Base-by-base conservation (phyloP, 2,329 filamentous ascomycete genomes). In the Hypoxylon rubiginosum region DNA sequence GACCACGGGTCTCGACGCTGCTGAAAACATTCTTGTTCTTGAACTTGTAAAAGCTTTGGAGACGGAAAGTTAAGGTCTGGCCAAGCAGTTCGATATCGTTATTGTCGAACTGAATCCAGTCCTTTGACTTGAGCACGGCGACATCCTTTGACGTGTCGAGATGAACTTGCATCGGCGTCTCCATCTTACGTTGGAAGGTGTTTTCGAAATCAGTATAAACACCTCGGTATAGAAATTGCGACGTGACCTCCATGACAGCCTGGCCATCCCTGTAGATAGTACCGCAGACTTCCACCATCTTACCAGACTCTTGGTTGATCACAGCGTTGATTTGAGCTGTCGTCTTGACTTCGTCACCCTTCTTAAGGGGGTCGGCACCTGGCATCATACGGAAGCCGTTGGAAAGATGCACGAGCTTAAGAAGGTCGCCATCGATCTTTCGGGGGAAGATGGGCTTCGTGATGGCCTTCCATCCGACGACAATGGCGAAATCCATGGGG, bases 251-350 rank as follows among this genome's bases (percentile, higher is more conserved):
- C 96, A 99, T 99, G 68, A 99, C 93, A 5, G 94, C 86, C 79
- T 92, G 81, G 26, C 91, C 91, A 58, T 94, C 89, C 46, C 96
- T 91, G 58, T 88, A 91, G 75, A 99, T 97, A 5, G 96, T 99
- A 68, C 96, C 96, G 75, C 94, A 97, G n/a, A 99, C 95, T 81
- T 99, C 97, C 17, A 99, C 97, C 94, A 99, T 97, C 86, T 99
- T 99, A 51, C 96, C 96, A 65, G 96, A 94, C 13, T 97, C 94
- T 80, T 99, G 94, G 83, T 98, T 99, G 84, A 99, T 91, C 75
- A 99, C 94, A 15, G 96, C 94, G 74, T 99, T 98, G 83, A 99
- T 92, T 79, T 97, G 94, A 46, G 96, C 96, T 59, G 93, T 97
- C 2, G 96, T 98, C 68, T 93, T 90, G 19, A 99, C 88, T 68